These are phyloP conservation scores for Rubia peregrina DNA, from an alignment of 305 asterid genomes.

Conservation along the genomic window DNA sequence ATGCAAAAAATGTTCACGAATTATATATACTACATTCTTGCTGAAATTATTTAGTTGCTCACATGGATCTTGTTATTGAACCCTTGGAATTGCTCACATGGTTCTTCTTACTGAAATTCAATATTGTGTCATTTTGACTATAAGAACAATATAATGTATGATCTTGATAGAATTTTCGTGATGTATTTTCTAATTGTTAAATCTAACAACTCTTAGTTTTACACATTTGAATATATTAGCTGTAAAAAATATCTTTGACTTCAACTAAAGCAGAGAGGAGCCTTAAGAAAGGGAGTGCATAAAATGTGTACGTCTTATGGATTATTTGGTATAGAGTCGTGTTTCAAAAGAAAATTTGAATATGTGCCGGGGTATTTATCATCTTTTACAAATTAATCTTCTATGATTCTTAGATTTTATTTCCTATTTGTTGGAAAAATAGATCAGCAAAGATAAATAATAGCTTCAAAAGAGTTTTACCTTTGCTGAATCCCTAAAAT, in stretches of 20 bases:
- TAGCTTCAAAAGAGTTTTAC: too few relatives aligned
- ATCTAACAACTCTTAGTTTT: too few relatives aligned
- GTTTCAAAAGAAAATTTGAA: not conserved
- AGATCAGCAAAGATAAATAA: too few relatives aligned
- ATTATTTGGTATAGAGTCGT: not conserved
- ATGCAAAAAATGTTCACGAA: not conserved
- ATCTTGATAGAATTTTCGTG: not conserved
- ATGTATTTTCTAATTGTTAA: too few relatives aligned
- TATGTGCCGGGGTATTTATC: not conserved
- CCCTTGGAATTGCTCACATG: not conserved
- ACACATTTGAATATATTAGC: not conserved
- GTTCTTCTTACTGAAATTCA: not conserved
- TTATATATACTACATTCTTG: not conserved
- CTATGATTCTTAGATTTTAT: not conserved
- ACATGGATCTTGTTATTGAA: not conserved
- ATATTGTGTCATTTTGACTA: not conserved
- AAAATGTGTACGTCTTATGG: not conserved
- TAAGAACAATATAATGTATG: not conserved
- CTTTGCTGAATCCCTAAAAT: too few relatives aligned
- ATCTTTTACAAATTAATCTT: not conserved
- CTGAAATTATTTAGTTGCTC: not conserved
- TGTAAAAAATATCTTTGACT: not conserved
- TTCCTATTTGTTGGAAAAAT: not conserved
- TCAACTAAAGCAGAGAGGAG: not conserved
- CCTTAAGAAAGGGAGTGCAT: not conserved